Evolutionary conservation across 768 basidiomycete genomes (phyloP).

Genomic region (Tremella yokohamensis): DNA sequence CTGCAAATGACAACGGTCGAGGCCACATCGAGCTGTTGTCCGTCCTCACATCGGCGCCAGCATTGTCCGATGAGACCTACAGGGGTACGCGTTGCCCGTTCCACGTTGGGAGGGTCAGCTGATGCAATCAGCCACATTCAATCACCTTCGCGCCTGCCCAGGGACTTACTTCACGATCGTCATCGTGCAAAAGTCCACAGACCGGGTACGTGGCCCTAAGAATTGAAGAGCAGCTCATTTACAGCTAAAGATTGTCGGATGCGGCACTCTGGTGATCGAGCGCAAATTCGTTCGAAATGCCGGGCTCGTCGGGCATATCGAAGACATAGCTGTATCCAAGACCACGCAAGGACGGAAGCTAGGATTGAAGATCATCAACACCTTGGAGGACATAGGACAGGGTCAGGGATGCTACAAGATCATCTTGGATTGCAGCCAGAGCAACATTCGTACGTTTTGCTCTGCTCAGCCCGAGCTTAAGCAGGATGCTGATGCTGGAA

Average conservation of each 20-base stretch:
- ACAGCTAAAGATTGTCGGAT: constrained; percentile 77
- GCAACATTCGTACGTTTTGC: constrained; percentile 75
- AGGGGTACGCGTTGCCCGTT: constrained; percentile 58
- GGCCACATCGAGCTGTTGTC: constrained; percentile 78
- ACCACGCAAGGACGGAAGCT: constrained; percentile 86
- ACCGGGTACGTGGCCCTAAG: constrained; percentile 52
- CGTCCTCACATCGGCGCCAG: constrained; percentile 67
- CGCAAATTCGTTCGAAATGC: constrained; percentile 86
- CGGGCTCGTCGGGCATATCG: constrained; percentile 90
- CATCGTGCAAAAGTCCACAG: constrained; percentile 68
- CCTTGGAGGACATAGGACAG: constrained; percentile 77
- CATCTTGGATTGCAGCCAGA: constrained; percentile 87
- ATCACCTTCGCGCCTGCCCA: constrained; percentile 34
- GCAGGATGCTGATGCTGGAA: constrained; percentile 48
- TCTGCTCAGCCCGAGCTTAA: neutral
- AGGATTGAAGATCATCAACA: constrained; percentile 79
- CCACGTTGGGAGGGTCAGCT: neutral
- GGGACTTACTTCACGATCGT: constrained; percentile 79
- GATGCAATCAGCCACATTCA: constrained; percentile 25
- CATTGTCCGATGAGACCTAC: constrained; percentile 68
- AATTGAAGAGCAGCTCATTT: neutral
- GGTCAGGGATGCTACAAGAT: constrained; percentile 84
- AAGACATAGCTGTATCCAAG: constrained; percentile 93
- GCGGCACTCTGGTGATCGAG: constrained; percentile 82
- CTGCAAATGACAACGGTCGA: constrained; percentile 74